A percentile compares a stretch with the other conserved stretches of the same genome.
Evolutionary conservation across 257 asterid species (phyloP).

Genomic region (Jacaranda copaia): DNA sequence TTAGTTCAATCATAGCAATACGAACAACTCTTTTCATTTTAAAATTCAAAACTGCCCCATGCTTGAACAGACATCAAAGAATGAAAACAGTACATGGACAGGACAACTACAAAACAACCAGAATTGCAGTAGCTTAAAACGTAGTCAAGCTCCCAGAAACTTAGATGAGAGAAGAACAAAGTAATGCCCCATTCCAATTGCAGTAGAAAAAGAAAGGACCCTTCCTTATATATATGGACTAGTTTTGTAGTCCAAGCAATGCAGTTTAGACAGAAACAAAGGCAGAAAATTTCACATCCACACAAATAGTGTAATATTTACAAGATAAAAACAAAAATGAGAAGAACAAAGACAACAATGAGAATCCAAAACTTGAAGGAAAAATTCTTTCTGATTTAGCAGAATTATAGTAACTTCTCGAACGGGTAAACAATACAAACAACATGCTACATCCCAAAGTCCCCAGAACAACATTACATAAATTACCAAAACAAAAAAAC

Average conservation of each 20-base stretch:
- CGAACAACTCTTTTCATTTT: background rate
- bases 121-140: background rate
- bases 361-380: slow-evolving; percentile 30
- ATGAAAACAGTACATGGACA: background rate
- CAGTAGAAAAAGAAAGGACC: slow-evolving; percentile 13
- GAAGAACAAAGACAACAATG: background rate
- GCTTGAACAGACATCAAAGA: slow-evolving; percentile 17
- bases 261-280: slow-evolving; percentile 37
- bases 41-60: background rate
- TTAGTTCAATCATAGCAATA: slow-evolving; percentile 20
- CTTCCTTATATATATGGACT: background rate
- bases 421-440: slow-evolving; percentile 29
- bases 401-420: slow-evolving; percentile 35
- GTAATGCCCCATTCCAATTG: slow-evolving; percentile 34
- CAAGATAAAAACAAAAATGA: background rate
- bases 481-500: background rate
- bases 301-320: background rate
- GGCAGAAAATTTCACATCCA: background rate
- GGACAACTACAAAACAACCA: slow-evolving; percentile 29
- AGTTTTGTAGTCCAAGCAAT: slow-evolving; percentile 37
- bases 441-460: slow-evolving; percentile 10
- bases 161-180: slow-evolving; percentile 35
- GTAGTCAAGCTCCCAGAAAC: background rate
- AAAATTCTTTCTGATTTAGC: background rate
- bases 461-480: background rate